Conservation (phyloP, 441 rosid genomes). For the Iberis amara region DNA sequence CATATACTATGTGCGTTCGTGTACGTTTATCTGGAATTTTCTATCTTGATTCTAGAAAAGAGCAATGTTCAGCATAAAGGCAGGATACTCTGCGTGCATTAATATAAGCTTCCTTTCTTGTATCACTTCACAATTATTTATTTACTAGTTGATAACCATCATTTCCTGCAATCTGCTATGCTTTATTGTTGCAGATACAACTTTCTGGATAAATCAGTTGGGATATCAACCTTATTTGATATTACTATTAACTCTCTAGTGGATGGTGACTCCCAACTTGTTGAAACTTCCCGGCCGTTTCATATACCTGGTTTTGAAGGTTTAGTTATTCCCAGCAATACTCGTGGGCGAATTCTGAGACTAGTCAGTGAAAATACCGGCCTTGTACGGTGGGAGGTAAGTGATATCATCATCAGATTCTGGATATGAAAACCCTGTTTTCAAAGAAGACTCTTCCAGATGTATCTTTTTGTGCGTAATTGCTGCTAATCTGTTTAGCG, state of each 20-base stretch:
- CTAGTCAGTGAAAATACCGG: constrained; percentile 53
- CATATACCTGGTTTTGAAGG: constrained; percentile 79
- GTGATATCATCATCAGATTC: constrained; percentile 19
- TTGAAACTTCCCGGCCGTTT: constrained; percentile 59
- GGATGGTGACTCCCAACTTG: constrained; percentile 54
- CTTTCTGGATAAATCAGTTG: constrained; percentile 83
- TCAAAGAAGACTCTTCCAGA: not conserved
- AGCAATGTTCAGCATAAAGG: constrained; percentile 12
- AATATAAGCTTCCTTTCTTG: constrained; percentile 16
- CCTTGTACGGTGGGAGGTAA: constrained; percentile 98
- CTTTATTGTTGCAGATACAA: constrained; percentile 54
- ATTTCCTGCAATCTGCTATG: constrained; percentile 14
- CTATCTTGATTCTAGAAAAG: not conserved
- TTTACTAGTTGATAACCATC: constrained; percentile 10
- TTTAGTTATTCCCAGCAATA: constrained; percentile 63
- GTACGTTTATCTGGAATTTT: constrained; percentile 21
- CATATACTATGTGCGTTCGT: constrained; percentile 1
- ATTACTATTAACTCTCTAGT: constrained; percentile 46
- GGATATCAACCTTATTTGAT: constrained; percentile 76
- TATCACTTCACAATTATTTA: constrained; percentile 2
- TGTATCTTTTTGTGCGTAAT: not conserved
- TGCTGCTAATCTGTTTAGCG: constrained; percentile 14
- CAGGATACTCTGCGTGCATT: constrained; percentile 10
- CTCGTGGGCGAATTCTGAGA: constrained; percentile 75
- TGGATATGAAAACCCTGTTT: not conserved